Base-by-base conservation (phyloP, 768 basidiomycete genomes). In the Rhizopogon vesiculosus region DNA sequence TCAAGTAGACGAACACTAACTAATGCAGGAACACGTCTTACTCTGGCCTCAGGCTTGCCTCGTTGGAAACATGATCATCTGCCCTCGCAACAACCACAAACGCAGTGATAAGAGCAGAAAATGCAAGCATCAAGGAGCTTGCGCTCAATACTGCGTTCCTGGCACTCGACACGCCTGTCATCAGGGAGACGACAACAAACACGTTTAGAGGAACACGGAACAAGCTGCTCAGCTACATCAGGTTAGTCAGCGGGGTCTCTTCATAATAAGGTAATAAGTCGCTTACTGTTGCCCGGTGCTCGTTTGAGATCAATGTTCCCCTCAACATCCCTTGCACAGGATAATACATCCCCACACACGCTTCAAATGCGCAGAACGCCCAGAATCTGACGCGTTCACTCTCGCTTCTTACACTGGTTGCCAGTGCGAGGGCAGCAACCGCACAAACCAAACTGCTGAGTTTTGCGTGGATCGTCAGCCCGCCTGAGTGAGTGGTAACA, bases 281-380 rank as follows among this genome's bases (percentile, higher is more conserved):
- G 66, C 81, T 61, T 58, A 89, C 87, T 51, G 88, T 89, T 1
- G 88, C 87, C 15, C 87, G 79, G 61, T 89, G 81, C 63, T 88
- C 87, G 56, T 89, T 83, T 1, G 84, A 74, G 12, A 89, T 83
- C 52, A 89, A 66, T 1, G 77, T 75, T 22, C 87, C 85, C 41
- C 85, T 77, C 19, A 89, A 69, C 78, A 86, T 89, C 29, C 87
- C 87, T 56, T 89, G 87, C 31, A 88, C 80, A 22, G 87, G 87
- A 62, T 89, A 89, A 63, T 89, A 89, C 82, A 87, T 80, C 45
- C 87, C 87, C 7, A 89, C 88, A 64, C 85, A 89, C 15, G 80
- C 85, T 66, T 90, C 87, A 58, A 89, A 90, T 13, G 78, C 70
- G 60, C 88, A 89, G 62, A 90, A 90, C 13, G 85, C 80, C 79